Evolutionary conservation across 78 protist species (phyloP), one percentile per base, ranked within the genome.

Genomic region (Dictyostelium intermedium): DNA sequence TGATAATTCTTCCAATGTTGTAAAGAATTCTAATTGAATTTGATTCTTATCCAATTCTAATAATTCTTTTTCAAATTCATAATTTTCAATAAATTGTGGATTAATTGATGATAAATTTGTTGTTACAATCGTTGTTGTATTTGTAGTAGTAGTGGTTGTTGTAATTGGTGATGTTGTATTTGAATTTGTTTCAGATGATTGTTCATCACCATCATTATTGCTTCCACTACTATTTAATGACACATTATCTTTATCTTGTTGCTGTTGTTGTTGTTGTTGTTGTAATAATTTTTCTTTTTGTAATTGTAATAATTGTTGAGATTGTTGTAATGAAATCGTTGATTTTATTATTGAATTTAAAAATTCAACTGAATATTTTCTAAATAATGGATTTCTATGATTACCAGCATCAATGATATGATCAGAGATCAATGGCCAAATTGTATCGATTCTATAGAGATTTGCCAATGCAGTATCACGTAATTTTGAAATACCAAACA

Each of bases 11-110:
- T 81, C 86, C 8, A 94, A 34, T n/a, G 93, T 77, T 2, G 27
- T 60, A 78, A 94, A 84, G 50, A 89, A 94, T 32, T 89, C 89
- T 13, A 80, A 85, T 87, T 94, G 96, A 23, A 94, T 79, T 34
- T 41, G 82, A 41, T 77, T 41, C 47, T 77, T 77, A 77, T 77
- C 82, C n/a, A 77, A 77, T n/a, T 41, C 18, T 41, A 41, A 14
- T 35, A 77, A 41, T 77, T 77, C 82, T 77, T 77, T 77, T 41
- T 77, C 32, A 35, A 41, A 41, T 32, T 77, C 82, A 56, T 56
- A 56, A 56, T 56, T 56, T 56, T 56, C 66, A 56, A 56, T 56
- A 56, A 56, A 56, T 56, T 56, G 66, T 20, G 66, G 27, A 56
- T 56, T 56, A 73, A 35, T 35, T 30, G 39, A 30, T 35, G 30